Conservation (phyloP, 2,329 filamentous ascomycete genomes). For the Pyrenochaeta sp. region DNA sequence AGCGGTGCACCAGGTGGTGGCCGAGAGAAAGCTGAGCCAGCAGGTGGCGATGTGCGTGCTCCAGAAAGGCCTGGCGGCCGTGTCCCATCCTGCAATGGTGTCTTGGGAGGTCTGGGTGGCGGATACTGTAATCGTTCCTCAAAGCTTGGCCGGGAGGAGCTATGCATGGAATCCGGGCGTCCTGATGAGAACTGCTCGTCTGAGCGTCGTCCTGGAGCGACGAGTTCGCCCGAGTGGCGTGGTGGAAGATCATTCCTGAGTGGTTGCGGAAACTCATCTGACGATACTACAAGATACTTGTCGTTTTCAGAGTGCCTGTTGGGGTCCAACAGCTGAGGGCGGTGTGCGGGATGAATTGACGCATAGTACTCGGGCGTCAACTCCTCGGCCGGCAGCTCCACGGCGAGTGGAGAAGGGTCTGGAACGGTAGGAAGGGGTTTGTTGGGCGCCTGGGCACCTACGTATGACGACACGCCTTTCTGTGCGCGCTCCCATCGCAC, state of each 20-base stretch:
- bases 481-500: conserved; percentile 67
- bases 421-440: conserved; percentile 47
- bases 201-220: conserved; percentile 56
- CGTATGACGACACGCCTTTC: conserved; percentile 36
- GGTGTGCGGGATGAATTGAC: conserved; percentile 29
- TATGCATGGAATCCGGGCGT: conserved; percentile 31
- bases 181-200: conserved; percentile 39
- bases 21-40: conserved; percentile 33
- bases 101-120: conserved; percentile 53
- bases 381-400: conserved; percentile 68
- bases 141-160: conserved; percentile 37
- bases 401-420: conserved; percentile 57
- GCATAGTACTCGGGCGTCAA: conserved; percentile 49
- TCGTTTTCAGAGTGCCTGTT: conserved; percentile 51
- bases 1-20: conserved; percentile 55
- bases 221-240: conserved; percentile 69
- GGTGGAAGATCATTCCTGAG: conserved; percentile 44
- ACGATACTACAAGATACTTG: conserved; percentile 64
- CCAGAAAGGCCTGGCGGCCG: conserved; percentile 25
- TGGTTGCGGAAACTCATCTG: conserved; percentile 65
- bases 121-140: conserved; percentile 34
- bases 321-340: conserved; percentile 49
- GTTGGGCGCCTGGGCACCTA: conserved; percentile 36
- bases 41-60: conserved; percentile 34
- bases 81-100: conserved; percentile 43